Evolutionary conservation across 371 early-diverging fungal species (phyloP).

Genomic region (Mucor sp.): DNA sequence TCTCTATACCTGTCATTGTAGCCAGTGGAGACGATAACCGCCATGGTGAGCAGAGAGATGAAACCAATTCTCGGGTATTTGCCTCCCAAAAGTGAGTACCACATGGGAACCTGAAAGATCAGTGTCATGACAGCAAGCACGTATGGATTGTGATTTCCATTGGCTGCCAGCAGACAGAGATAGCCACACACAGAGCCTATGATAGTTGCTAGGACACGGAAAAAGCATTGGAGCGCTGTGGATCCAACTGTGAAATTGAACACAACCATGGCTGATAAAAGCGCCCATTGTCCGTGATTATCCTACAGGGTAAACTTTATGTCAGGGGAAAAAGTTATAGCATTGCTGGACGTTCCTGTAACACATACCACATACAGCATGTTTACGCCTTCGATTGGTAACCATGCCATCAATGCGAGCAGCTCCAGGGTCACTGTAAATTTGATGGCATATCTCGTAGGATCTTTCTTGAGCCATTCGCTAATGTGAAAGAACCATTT

Average conservation of each 20-base stretch:
- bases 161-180: slow-evolving; percentile 30
- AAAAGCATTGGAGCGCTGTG: slow-evolving; percentile 33
- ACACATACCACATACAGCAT: slow-evolving; percentile 24
- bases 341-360: background rate
- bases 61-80: slow-evolving; percentile 43
- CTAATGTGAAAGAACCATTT: slow-evolving; percentile 14
- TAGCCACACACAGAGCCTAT: slow-evolving; percentile 46
- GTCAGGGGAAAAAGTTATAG: background rate
- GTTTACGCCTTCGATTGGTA: slow-evolving; percentile 35
- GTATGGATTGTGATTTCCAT: slow-evolving; percentile 34
- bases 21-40: slow-evolving; percentile 36
- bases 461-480: slow-evolving; percentile 26
- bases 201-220: slow-evolving; percentile 38
- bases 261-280: slow-evolving; percentile 43
- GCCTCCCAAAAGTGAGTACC: slow-evolving; percentile 34
- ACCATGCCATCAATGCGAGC: slow-evolving; percentile 41
- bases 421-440: slow-evolving; percentile 33
- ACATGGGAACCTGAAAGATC: slow-evolving; percentile 40
- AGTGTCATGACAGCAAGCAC: slow-evolving; percentile 29
- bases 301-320: slow-evolving; percentile 3
- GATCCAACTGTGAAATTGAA: slow-evolving; percentile 44
- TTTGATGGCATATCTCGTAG: slow-evolving; percentile 42
- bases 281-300: slow-evolving; percentile 48
- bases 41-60: slow-evolving; percentile 45
- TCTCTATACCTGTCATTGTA: slow-evolving; percentile 28